phyloP scores from a whole-genome alignment of 768 basidiomycete genomes.

The Mycena capillaripes region DNA sequence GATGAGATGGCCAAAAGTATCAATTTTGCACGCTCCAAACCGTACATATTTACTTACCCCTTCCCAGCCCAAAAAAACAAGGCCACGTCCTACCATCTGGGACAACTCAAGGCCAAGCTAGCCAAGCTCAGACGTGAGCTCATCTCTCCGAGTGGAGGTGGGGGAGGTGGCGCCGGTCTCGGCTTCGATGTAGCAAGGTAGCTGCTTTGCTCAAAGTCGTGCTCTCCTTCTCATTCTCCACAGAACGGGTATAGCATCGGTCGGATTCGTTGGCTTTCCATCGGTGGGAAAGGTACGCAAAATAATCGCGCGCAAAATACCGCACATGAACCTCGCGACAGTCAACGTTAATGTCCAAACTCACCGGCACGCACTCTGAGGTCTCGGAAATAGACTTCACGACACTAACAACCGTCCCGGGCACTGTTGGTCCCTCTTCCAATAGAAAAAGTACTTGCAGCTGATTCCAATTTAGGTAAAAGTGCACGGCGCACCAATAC shows the following conservation, averaged over 20 bases:
- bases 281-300: conserved; percentile 89
- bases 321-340: conserved; percentile 45
- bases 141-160: conserved; percentile 79
- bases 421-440: conserved; percentile 60
- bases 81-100: conserved; percentile 96
- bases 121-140: conserved; percentile 97
- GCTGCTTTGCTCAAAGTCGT: neutral
- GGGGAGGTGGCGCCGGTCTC: conserved; percentile 87
- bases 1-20: conserved; percentile 97
- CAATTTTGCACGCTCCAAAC: conserved; percentile 41
- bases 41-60: conserved; percentile 32
- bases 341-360: conserved; percentile 95
- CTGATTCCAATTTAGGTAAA: conserved; percentile 59
- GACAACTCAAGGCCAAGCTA: conserved; percentile 97
- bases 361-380: conserved; percentile 97
- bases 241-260: conserved; percentile 96
- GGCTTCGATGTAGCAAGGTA: conserved; percentile 96
- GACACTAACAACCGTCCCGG: conserved; percentile 94
- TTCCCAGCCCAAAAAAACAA: conserved; percentile 93
- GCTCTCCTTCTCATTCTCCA: conserved; percentile 15
- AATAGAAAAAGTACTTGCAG: neutral
- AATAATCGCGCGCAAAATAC: conserved; percentile 7
- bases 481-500: conserved; percentile 96
- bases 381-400: conserved; percentile 98
- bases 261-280: conserved; percentile 93